Base-by-base conservation (phyloP, 192 early-diverging fungal species). In the Coemansia sp. region DNA sequence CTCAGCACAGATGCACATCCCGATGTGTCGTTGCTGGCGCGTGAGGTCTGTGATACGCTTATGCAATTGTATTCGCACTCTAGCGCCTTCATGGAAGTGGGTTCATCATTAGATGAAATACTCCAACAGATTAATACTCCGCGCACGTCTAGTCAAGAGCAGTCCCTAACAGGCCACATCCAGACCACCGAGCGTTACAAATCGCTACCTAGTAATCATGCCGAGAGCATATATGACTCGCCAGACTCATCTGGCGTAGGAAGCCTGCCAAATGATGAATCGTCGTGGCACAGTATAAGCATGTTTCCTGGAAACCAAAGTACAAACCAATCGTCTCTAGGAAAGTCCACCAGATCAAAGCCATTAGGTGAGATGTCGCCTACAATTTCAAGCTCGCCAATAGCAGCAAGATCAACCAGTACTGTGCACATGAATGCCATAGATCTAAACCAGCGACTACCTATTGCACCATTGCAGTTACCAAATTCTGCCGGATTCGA, bases 1-100 rank as follows among this genome's bases (percentile, higher is more conserved):
- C 83, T 98, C 12, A 90, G 88, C 22, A 86, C 88, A 0, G 96
- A 98, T 62, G 85, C 94, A 23, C 90, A 91, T 60, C 83, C 82
- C 0, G 89, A 90, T n/a, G 92, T 96, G 7, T 82, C 92, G 7
- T 58, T 72, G 24, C 65, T 82, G 5, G 94, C 94, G 18, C 67
- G 81, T 10, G 75, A 81, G 7, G 84, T 93, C 0, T 89, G 95
- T 31, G 96, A 98, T 28, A 56, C 68, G 23, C 54, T 82, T 57
- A 69, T 82, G 69, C 79, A 77, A 67, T 68, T 66, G 63, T 81
- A 81, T 21, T 69, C 71, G 53, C 79, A 76, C 47, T 80, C 77
- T 31, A 58, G 52, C 27, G 31, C 31, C 25, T 80, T 80, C 51
- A 59, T 74, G 24, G 65, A 58, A 0, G 51, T 30, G 25, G 72